phyloP scores from a whole-genome alignment of 257 asterid genomes.

The Primulina tabacum region DNA sequence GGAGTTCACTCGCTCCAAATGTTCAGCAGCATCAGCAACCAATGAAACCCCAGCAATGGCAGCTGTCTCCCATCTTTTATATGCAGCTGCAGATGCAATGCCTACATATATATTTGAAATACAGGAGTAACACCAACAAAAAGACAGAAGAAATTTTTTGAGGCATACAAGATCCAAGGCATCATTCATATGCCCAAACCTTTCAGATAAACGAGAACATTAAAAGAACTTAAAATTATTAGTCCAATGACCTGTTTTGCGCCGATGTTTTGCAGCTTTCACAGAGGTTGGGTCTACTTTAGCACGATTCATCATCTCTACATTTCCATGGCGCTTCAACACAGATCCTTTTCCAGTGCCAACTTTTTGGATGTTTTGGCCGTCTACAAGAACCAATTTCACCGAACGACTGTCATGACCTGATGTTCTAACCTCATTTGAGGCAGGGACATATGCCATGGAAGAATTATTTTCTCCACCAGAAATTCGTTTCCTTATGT shows the following conservation, averaged over 20 bases:
- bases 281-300: constrained; percentile 53
- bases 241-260: constrained; percentile 53
- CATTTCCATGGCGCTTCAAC: constrained; percentile 55
- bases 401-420: constrained; percentile 57
- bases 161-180: not conserved
- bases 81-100: constrained; percentile 72
- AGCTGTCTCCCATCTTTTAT: constrained; percentile 98
- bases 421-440: constrained; percentile 52
- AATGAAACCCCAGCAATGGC: constrained; percentile 98
- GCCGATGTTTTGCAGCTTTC: constrained; percentile 59
- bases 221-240: not conserved
- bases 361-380: constrained; percentile 66
- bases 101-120: constrained; percentile 38
- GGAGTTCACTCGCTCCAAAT: constrained; percentile 73
- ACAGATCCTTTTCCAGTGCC: constrained; percentile 75
- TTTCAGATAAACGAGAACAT: not conserved
- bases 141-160: constrained; percentile 3
- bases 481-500: constrained; percentile 55
- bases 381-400: constrained; percentile 72
- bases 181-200: not conserved
- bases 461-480: constrained; percentile 61
- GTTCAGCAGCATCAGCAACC: constrained; percentile 99
- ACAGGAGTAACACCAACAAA: constrained; percentile 12
- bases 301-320: constrained; percentile 50
- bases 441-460: constrained; percentile 36